Percentiles rank a stretch among this genome's conserved stretches.
Evolutionary conservation across 805 yeast species (phyloP).

Genomic region (Tetrapisispora arboricola): DNA sequence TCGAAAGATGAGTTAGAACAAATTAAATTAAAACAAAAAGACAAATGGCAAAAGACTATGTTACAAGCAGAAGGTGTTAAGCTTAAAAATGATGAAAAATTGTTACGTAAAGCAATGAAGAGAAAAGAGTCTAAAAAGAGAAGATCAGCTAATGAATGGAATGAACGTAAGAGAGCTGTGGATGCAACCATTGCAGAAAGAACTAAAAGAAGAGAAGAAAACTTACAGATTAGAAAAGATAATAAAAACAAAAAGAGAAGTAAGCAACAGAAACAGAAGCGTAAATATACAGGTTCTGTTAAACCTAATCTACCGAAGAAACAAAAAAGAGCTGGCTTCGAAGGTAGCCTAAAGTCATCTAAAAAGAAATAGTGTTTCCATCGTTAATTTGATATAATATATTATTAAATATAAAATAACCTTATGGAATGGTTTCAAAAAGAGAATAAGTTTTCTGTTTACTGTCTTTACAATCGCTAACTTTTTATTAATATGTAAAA

Average conservation of each 20-base stretch:
- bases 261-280: conserved; percentile 56
- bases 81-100: conserved; percentile 79
- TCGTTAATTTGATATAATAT: no score
- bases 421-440: no score
- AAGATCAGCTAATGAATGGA: conserved; percentile 87
- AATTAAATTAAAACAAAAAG: conserved; percentile 51
- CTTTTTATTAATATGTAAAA: no score
- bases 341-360: conserved; percentile 45
- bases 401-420: no score
- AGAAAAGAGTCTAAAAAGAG: conserved; percentile 74
- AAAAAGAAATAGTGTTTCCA: conserved; percentile 9
- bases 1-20: conserved; percentile 53
- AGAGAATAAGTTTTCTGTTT: neutral
- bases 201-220: conserved; percentile 84
- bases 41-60: conserved; percentile 76
- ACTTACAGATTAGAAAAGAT: conserved; percentile 73
- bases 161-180: conserved; percentile 74
- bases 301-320: conserved; percentile 29
- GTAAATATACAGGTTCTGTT: conserved; percentile 49
- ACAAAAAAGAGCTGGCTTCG: conserved; percentile 73
- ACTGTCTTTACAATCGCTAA: neutral
- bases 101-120: conserved; percentile 77
- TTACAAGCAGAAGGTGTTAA: conserved; percentile 83
- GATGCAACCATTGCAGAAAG: conserved; percentile 63
- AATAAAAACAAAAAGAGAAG: conserved; percentile 75